Conservation (phyloP, 1,284 basidiomycete genomes). For the Rugosomyces carneus region DNA sequence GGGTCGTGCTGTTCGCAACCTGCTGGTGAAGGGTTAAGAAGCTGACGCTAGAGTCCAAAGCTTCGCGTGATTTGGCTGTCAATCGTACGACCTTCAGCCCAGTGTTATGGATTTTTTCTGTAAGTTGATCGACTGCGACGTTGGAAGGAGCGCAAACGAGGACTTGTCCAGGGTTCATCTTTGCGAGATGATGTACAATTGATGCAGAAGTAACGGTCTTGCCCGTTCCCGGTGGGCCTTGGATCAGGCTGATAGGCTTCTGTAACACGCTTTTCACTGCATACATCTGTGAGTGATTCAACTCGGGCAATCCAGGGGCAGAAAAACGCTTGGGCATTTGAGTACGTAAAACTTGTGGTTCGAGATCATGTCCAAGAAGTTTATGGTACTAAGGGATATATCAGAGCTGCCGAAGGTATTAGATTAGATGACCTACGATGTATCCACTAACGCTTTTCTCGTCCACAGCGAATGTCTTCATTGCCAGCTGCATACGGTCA, state of each 20-base stretch:
- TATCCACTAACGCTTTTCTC: conserved; percentile 99
- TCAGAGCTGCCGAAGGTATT: not conserved
- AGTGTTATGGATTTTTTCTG: conserved; percentile 97
- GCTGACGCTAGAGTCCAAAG: conserved; percentile 87
- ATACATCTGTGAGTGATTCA: conserved; percentile 99
- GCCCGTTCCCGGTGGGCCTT: conserved; percentile 97
- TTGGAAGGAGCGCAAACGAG: conserved; percentile 99
- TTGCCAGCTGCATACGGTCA: conserved; percentile 97
- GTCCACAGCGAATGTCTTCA: conserved; percentile 99
- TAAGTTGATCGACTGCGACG: conserved; percentile 98
- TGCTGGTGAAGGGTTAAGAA: conserved; percentile 97
- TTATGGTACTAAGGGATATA: conserved; percentile 79
- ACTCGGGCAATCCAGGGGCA: conserved; percentile 93
- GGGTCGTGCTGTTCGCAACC: conserved; percentile 92
- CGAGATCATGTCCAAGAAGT: conserved; percentile 93
- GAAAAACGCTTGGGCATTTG: conserved; percentile 98
- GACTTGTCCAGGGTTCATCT: conserved; percentile 99
- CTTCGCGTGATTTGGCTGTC: conserved; percentile 97
- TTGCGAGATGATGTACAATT: conserved; percentile 96
- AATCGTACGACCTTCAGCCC: conserved; percentile 97
- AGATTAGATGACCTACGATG: conserved; percentile 58
- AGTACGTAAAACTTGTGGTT: conserved; percentile 81
- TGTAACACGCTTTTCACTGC: conserved; percentile 98
- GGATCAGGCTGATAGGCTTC: conserved; percentile 97
- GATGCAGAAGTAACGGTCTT: conserved; percentile 99